Percentiles rank a stretch among this genome's conserved stretches.
These are phyloP conservation scores for Scytalidium lignicola DNA, from an alignment of 2,329 filamentous ascomycete species.

Conservation along the genomic window DNA sequence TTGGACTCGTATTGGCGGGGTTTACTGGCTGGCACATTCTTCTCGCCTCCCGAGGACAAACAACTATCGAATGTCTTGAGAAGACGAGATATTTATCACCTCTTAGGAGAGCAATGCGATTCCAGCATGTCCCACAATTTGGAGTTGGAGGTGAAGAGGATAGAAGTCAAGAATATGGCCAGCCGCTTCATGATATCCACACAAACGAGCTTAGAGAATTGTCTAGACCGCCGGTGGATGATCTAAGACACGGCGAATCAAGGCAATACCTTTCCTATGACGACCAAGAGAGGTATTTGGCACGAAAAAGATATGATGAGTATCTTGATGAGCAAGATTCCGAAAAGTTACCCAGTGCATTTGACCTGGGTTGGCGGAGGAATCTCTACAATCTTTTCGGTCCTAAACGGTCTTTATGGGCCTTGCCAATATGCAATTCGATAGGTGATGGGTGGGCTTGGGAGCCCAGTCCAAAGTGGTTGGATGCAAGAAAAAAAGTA, in stretches of 20 bases:
- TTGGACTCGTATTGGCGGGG: slow-evolving; percentile 79
- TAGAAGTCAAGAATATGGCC: slow-evolving; percentile 51
- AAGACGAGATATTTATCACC: slow-evolving; percentile 91
- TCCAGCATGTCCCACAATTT: slow-evolving; percentile 50
- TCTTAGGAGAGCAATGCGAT: slow-evolving; percentile 64
- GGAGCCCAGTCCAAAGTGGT: slow-evolving; percentile 79
- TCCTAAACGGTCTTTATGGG: slow-evolving; percentile 66
- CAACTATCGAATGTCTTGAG: slow-evolving; percentile 93
- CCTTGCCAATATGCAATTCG: slow-evolving; percentile 75
- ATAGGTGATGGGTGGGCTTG: slow-evolving; percentile 91
- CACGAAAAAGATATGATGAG: slow-evolving; percentile 63
- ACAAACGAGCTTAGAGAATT: slow-evolving; percentile 72
- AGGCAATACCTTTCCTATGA: slow-evolving; percentile 33
- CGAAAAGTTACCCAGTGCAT: slow-evolving; percentile 84
- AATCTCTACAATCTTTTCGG: slow-evolving; percentile 85
- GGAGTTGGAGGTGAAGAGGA: slow-evolving; percentile 34
- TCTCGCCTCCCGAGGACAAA: slow-evolving; percentile 73
- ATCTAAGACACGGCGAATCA: slow-evolving; percentile 13
- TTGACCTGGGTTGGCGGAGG: slow-evolving; percentile 77
- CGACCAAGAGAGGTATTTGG: slow-evolving; percentile 56
- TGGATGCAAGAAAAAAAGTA: slow-evolving; percentile 64
- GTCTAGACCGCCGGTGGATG: slow-evolving; percentile 53
- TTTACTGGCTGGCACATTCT: slow-evolving; percentile 92
- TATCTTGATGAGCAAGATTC: slow-evolving; percentile 91
- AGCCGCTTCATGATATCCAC: slow-evolving; percentile 68